Base-by-base conservation (phyloP, 768 basidiomycete genomes). In the Auriscalpium orientale region DNA sequence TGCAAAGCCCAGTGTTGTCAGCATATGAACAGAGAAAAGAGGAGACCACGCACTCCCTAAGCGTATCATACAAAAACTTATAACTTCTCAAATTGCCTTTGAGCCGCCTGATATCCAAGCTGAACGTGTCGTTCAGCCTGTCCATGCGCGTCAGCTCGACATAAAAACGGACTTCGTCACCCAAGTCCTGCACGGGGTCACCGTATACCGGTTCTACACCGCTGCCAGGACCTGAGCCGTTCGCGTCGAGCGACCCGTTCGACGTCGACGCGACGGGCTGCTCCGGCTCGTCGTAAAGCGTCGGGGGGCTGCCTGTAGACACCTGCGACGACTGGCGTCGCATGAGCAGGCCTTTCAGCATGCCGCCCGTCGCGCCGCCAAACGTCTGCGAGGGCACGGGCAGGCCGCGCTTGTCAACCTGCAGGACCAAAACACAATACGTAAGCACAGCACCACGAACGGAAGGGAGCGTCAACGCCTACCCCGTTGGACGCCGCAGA, bases 111-210 rank as follows among this genome's bases (percentile, higher is more conserved):
- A 98, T 87, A 72, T 98, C 95, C 64, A 98, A 77, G 71, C 87
- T 88, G 70, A 87, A 95, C 46, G 94, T 90, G 67, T 91, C 91
- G 62, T 86, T 90, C 64, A 98, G 77, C 59, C 92, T 83, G 70
- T 91, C 88, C 64, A 99, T 77, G 64, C 89, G 76, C 48, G 95
- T 98, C 59, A 99, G 72, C 74, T 99, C 97, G 59, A 98, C 88
- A 12, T 85, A 91, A 76, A 98, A 98, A 62, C 91, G 84, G 62
- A 99, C 92, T 82, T 98, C 97, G 64, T 95, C 95, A 34, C 93
- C 93, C 18, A 83, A 82, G 66, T 98, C 97, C 62, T 89, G 81
- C 4, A 77, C 67, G n/a, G 74, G 63, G 55, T 90, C 90, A 13
- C 95, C 95, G 65, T 95, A 98, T 20, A 86, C 66, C 20, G 84